A percentile compares a stretch with the other conserved stretches of the same genome.
These are phyloP conservation scores for Clonostachys rhizophaga DNA, from an alignment of 2,329 filamentous ascomycete genomes.

Conservation along the genomic window DNA sequence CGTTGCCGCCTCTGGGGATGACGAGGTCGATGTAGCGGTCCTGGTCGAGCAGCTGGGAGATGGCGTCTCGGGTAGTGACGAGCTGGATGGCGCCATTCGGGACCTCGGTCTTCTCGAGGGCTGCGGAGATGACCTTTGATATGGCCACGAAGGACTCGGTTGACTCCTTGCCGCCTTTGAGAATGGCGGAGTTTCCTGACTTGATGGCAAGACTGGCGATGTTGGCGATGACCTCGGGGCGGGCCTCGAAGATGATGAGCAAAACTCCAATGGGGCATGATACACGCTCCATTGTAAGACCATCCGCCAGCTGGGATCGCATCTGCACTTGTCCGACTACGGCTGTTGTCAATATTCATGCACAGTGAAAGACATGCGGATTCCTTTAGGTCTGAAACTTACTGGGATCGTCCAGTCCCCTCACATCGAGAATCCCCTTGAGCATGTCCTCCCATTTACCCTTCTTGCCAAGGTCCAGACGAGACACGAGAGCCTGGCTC, in stretches of 20 bases:
- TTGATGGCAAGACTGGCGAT: constrained; percentile 95
- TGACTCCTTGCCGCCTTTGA: constrained; percentile 96
- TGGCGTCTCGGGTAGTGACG: constrained; percentile 86
- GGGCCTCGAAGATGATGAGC: constrained; percentile 95
- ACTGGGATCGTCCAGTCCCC: constrained; percentile 81
- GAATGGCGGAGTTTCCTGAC: constrained; percentile 92
- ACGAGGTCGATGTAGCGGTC: constrained; percentile 91
- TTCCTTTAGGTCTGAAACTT: constrained; percentile 22
- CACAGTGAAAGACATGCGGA: background rate
- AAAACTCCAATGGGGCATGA: constrained; percentile 96
- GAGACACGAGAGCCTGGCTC: constrained; percentile 78
- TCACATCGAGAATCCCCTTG: constrained; percentile 86
- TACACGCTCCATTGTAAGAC: constrained; percentile 78
- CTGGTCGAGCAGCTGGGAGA: constrained; percentile 80
- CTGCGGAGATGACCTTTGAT: constrained; percentile 75
- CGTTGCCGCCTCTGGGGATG: constrained; percentile 87
- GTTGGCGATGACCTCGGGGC: constrained; percentile 97
- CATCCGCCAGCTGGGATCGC: constrained; percentile 81
- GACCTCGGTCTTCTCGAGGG: constrained; percentile 68
- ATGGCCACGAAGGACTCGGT: constrained; percentile 94
- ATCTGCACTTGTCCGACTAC: constrained; percentile 76
- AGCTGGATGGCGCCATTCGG: constrained; percentile 88
- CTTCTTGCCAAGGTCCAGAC: constrained; percentile 77
- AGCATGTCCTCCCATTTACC: constrained; percentile 99
- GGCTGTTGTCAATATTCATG: constrained; percentile 19